Evolutionary conservation across 2,329 filamentous ascomycete species (phyloP).

Genomic region (Xylariaceae sp.): DNA sequence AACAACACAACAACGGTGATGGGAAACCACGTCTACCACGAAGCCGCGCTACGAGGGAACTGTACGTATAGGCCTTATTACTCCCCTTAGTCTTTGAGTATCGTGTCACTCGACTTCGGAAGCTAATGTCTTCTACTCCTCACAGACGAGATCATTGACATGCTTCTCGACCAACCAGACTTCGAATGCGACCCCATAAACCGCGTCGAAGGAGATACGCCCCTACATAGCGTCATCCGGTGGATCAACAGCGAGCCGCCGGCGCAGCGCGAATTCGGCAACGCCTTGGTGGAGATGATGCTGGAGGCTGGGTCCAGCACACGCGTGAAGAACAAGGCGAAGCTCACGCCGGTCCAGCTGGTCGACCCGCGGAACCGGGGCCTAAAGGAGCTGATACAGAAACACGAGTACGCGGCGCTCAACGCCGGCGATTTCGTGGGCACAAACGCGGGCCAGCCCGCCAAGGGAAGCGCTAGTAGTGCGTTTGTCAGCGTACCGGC

Average conservation of each 20-base stretch:
- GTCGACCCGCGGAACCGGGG: slow-evolving; percentile 72
- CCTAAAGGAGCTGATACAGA: slow-evolving; percentile 67
- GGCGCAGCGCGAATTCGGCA: slow-evolving; percentile 68
- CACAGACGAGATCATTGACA: slow-evolving; percentile 80
- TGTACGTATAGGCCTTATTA: slow-evolving; percentile 60
- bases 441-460: slow-evolving; percentile 37
- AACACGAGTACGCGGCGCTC: slow-evolving; percentile 70
- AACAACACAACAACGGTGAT: slow-evolving; percentile 86
- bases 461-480: slow-evolving; percentile 29
- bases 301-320: slow-evolving; percentile 74
- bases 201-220: slow-evolving; percentile 75
- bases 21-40: slow-evolving; percentile 87
- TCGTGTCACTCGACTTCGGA: no score
- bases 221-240: slow-evolving; percentile 78
- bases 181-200: slow-evolving; percentile 84
- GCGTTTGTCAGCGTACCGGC: slow-evolving; percentile 30
- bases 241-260: slow-evolving; percentile 74
- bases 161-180: slow-evolving; percentile 80
- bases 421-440: slow-evolving; percentile 64
- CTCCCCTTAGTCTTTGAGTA: no score
- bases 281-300: slow-evolving; percentile 76
- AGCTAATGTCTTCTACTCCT: slow-evolving; percentile 3
- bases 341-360: slow-evolving; percentile 73
- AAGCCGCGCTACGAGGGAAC: slow-evolving; percentile 84
- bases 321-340: slow-evolving; percentile 70